These are phyloP conservation scores for Borovskyia barvae DNA, from an alignment of 208 protist genomes.

Conservation along the genomic window DNA sequence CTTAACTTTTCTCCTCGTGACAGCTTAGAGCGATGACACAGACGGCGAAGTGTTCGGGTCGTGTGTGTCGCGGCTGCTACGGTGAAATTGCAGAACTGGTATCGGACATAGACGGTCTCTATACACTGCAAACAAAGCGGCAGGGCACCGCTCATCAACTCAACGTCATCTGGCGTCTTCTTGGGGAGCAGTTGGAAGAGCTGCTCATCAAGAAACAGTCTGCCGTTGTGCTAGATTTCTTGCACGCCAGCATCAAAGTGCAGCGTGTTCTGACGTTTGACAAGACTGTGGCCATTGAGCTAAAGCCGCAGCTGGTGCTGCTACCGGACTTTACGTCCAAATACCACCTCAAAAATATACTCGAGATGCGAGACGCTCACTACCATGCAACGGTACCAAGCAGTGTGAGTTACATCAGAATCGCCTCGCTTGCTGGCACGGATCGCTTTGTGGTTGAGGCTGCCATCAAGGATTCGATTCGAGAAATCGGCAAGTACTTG, in stretches of 20 bases:
- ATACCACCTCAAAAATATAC: conserved; percentile 74
- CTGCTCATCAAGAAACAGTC: conserved; percentile 62
- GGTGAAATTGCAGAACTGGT: conserved; percentile 77
- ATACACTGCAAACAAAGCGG: conserved; percentile 61
- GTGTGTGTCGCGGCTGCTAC: conserved; percentile 68
- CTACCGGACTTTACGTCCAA: conserved; percentile 84
- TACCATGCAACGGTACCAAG: conserved; percentile 71
- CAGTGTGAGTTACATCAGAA: conserved; percentile 39
- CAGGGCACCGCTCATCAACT: conserved; percentile 46
- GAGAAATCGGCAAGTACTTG: conserved; percentile 86
- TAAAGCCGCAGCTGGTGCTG: conserved; percentile 84
- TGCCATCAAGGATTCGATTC: conserved; percentile 70
- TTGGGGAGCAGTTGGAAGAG: conserved; percentile 63
- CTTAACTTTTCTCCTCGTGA: conserved; percentile 1
- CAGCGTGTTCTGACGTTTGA: conserved; percentile 58
- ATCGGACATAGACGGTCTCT: conserved; percentile 41
- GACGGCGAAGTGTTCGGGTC: conserved; percentile 29
- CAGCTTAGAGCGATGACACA: conserved; percentile 2
- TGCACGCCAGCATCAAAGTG: conserved; percentile 82
- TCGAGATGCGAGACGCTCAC: conserved; percentile 72
- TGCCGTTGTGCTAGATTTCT: conserved; percentile 65
- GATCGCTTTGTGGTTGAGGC: conserved; percentile 75
- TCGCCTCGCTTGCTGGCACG: conserved; percentile 41
- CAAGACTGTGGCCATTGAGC: conserved; percentile 34
- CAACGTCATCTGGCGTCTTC: conserved; percentile 65